Percentiles rank a stretch among this genome's conserved stretches.
These are phyloP conservation scores for Nakaseomyces glabratus DNA, from an alignment of 1,139 yeast genomes.

Conservation along the genomic window DNA sequence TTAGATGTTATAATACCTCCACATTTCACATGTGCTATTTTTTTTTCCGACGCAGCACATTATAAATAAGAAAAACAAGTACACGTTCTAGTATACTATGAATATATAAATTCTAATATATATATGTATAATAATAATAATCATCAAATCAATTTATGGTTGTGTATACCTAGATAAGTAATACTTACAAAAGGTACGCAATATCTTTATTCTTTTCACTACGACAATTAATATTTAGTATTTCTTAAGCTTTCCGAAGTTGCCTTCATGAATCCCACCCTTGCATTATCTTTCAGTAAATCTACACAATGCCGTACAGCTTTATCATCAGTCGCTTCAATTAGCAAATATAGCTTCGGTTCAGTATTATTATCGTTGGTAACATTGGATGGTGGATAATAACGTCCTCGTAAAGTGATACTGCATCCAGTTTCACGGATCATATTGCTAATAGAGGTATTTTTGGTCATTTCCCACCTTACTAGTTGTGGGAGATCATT, in stretches of 20 bases:
- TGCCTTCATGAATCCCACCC: conserved; percentile 43
- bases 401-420: conserved; percentile 76
- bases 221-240: conserved; percentile 19
- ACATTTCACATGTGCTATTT: no score
- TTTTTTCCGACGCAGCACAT: no score
- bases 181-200: no score
- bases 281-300: conserved; percentile 50
- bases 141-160: neutral
- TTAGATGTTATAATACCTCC: no score
- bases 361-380: conserved; percentile 45
- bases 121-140: conserved; percentile 2
- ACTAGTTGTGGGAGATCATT: conserved; percentile 84
- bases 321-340: conserved; percentile 65
- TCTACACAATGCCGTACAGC: conserved; percentile 61
- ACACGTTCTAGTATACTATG: no score
- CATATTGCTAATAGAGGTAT: conserved; percentile 54
- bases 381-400: conserved; percentile 47
- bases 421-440: conserved; percentile 70
- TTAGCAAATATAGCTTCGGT: conserved; percentile 66
- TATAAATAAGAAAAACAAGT: no score
- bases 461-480: conserved; percentile 72
- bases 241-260: conserved; percentile 23
- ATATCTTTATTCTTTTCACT: no score
- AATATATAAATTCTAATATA: no score
- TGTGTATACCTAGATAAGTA: no score